phyloP scores from a whole-genome alignment of 306 rosid species.

The Erythrophleum fordii region DNA sequence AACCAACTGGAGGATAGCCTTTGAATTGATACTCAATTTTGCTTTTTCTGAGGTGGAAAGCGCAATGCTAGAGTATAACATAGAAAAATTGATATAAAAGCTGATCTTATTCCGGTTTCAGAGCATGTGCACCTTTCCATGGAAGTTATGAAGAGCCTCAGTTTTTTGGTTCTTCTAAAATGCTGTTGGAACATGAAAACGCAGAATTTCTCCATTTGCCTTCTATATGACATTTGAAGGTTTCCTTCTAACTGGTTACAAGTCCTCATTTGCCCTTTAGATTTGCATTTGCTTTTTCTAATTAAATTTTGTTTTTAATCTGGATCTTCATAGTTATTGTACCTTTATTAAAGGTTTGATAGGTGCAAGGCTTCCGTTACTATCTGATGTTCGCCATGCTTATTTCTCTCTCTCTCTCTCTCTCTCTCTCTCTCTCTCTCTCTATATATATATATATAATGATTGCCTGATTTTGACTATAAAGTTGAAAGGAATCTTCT shows the following conservation, averaged over 20 bases:
- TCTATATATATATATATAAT: too few species aligned
- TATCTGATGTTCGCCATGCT: too few species aligned
- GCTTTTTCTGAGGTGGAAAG: neutral
- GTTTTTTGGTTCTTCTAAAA: slow-evolving; percentile 2
- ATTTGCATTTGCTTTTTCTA: neutral
- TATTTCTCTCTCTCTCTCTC: too few species aligned
- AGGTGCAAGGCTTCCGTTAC: too few species aligned
- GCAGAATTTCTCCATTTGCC: neutral
- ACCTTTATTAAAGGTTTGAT: too few species aligned
- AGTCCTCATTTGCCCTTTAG: neutral
- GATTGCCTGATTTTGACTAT: too few species aligned
- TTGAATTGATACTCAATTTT: slow-evolving; percentile 36
- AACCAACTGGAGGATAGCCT: slow-evolving; percentile 52
- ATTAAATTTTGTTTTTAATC: too few species aligned
- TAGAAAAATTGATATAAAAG: slow-evolving; percentile 19
- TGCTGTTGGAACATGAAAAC: neutral
- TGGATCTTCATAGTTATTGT: neutral
- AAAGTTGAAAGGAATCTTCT: too few species aligned
- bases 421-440: too few species aligned
- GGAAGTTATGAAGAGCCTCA: slow-evolving; percentile 22
- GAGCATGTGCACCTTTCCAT: slow-evolving; percentile 4
- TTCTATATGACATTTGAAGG: neutral
- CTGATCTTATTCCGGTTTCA: slow-evolving; percentile 10
- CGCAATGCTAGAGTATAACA: slow-evolving; percentile 16
- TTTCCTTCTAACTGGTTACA: neutral